Percentiles rank a stretch among this genome's conserved stretches.
Conservation (phyloP, 495 filamentous ascomycete genomes). For the Penicillium crystallinum region DNA sequence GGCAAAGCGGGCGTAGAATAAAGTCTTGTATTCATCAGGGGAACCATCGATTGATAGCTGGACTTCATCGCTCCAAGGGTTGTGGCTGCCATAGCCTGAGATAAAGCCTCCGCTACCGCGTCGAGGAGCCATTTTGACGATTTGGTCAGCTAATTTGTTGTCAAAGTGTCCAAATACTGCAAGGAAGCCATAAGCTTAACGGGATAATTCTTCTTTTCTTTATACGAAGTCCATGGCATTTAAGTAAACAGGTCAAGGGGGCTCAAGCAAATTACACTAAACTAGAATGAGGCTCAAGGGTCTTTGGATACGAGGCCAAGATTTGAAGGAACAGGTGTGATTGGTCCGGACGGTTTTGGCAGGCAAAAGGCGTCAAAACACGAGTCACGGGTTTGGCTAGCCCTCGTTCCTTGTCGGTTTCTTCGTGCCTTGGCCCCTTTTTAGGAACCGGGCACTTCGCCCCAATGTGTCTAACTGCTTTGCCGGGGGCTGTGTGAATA, state of each 20-base stretch:
- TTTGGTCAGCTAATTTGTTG: not conserved
- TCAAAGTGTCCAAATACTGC: too few species aligned
- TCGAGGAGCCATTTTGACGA: conserved; percentile 11
- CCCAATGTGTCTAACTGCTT: not conserved
- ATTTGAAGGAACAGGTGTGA: not conserved
- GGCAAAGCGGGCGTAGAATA: conserved; percentile 9
- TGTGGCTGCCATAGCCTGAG: not conserved
- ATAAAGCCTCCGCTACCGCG: conserved; percentile 14
- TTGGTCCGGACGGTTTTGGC: not conserved
- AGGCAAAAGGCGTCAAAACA: not conserved
- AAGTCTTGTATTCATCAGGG: not conserved
- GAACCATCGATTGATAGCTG: not conserved
- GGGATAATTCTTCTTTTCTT: not conserved
- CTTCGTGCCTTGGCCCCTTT: not conserved
- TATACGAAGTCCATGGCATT: not conserved
- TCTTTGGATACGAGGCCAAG: conserved; percentile 4
- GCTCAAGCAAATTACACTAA: not conserved
- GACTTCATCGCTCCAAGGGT: conserved; percentile 9
- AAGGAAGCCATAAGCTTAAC: too few species aligned
- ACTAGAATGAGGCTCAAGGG: not conserved
- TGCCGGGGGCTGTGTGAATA: not conserved
- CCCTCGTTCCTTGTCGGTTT: not conserved
- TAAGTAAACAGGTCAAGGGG: not conserved
- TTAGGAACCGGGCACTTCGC: not conserved
- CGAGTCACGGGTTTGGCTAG: not conserved